Evolutionary conservation across 2,329 filamentous ascomycete species (phyloP).

Genomic region (Chaetomium sp.): DNA sequence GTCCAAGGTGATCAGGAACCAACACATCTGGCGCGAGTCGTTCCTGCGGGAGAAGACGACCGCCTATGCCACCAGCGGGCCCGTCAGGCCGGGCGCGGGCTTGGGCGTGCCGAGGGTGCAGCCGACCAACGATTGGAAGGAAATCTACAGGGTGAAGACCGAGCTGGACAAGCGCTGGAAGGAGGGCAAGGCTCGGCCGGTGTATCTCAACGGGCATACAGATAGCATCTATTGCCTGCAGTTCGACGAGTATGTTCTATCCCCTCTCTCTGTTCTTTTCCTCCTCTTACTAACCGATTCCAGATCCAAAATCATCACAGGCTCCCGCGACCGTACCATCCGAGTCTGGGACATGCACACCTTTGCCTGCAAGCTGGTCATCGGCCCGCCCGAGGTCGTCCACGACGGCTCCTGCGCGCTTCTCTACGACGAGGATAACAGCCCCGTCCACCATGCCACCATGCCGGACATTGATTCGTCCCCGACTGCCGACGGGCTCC

Average conservation of each 20-base stretch:
- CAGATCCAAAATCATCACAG: slow-evolving; percentile 92
- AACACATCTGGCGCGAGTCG: slow-evolving; percentile 65
- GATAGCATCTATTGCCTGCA: slow-evolving; percentile 98
- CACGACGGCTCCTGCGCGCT: slow-evolving; percentile 49
- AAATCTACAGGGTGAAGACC: slow-evolving; percentile 76
- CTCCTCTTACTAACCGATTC: slow-evolving; percentile 13
- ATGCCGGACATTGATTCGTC: slow-evolving; percentile 50
- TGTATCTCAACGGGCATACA: slow-evolving; percentile 89
- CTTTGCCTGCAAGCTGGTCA: slow-evolving; percentile 79
- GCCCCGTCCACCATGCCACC: slow-evolving; percentile 58
- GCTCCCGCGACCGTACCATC: slow-evolving; percentile 92
- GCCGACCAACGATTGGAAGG: slow-evolving; percentile 78
- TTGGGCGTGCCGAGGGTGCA: slow-evolving; percentile 57
- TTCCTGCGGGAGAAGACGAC: slow-evolving; percentile 63
- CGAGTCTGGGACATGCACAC: slow-evolving; percentile 95
- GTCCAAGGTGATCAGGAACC: slow-evolving; percentile 51
- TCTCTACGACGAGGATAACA: slow-evolving; percentile 54
- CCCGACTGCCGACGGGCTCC: slow-evolving; percentile 28
- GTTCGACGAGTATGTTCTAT: slow-evolving; percentile 83
- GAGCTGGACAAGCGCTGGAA: slow-evolving; percentile 80
- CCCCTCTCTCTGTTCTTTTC: no score
- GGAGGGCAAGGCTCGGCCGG: slow-evolving; percentile 72
- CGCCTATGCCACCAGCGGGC: slow-evolving; percentile 60
- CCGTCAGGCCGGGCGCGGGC: slow-evolving; percentile 56
- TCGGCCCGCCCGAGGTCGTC: slow-evolving; percentile 73